Conservation (phyloP, 2,329 filamentous ascomycete genomes). For the Rutstroemia sydowiana region DNA sequence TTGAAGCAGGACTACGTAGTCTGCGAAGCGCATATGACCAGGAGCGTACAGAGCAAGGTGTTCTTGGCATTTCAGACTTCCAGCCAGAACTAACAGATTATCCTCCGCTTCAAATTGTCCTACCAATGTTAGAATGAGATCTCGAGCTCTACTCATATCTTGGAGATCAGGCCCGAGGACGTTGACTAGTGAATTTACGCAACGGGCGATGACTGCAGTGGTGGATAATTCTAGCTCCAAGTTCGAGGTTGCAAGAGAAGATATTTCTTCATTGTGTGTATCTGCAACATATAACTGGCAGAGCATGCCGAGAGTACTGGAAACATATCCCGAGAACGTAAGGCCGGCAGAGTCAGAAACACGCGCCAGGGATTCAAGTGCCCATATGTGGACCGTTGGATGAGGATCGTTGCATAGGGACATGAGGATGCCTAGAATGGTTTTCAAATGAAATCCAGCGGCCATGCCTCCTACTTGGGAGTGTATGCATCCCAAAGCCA, state of each 20-base stretch:
- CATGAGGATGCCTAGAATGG: constrained; percentile 96
- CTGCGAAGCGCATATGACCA: constrained; percentile 72
- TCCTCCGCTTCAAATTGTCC: constrained; percentile 74
- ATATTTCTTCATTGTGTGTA: constrained; percentile 79
- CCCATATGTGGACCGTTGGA: constrained; percentile 93
- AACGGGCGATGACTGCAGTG: constrained; percentile 74
- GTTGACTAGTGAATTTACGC: constrained; percentile 92
- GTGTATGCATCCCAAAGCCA: constrained; percentile 88
- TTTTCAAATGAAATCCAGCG: constrained; percentile 91
- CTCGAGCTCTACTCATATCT: constrained; percentile 83
- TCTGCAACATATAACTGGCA: constrained; percentile 89
- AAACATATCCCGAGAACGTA: constrained; percentile 84
- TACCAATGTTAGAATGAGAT: constrained; percentile 82
- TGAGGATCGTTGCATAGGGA: constrained; percentile 94
- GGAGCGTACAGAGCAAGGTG: constrained; percentile 90
- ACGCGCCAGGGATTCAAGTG: constrained; percentile 76
- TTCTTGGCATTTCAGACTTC: constrained; percentile 76
- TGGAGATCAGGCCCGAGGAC: constrained; percentile 93
- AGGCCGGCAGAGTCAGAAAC: constrained; percentile 89
- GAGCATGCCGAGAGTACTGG: constrained; percentile 85
- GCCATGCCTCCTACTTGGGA: constrained; percentile 96
- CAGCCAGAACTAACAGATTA: constrained; percentile 61
- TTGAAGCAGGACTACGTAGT: constrained; percentile 79
- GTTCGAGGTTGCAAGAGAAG: constrained; percentile 77
- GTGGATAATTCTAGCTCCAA: constrained; percentile 81